phyloP scores from a whole-genome alignment of 1,139 yeast species.

The Meyerozyma guilliermondii region DNA sequence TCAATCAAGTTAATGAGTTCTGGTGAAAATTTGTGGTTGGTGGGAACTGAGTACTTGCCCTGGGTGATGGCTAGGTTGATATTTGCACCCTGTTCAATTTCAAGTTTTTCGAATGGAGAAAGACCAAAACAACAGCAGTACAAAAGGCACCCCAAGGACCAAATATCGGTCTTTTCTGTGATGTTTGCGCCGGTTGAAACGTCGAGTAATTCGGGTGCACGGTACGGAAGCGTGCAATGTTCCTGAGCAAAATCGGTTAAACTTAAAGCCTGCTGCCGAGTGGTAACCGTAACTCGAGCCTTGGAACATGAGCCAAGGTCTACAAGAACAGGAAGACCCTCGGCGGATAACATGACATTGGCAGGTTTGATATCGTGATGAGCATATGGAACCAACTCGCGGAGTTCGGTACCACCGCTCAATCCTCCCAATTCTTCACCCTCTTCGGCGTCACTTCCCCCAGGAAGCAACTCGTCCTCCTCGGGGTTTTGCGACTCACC shows the following conservation, averaged over 20 bases:
- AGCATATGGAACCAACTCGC: conserved; percentile 66
- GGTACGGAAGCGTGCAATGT: conserved; percentile 79
- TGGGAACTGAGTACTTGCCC: conserved; percentile 67
- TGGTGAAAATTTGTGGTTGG: conserved; percentile 46
- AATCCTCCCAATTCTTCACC: conserved; percentile 11
- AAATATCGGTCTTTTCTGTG: conserved; percentile 75
- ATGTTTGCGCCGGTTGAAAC: conserved; percentile 60
- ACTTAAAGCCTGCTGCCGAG: conserved; percentile 68
- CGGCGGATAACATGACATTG: conserved; percentile 72
- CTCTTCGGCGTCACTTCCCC: conserved; percentile 26
- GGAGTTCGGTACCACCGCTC: conserved; percentile 41
- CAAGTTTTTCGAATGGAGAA: conserved; percentile 86
- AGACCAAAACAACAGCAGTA: conserved; percentile 73
- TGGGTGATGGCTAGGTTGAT: conserved; percentile 70
- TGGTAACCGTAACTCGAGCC: conserved; percentile 51
- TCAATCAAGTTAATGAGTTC: conserved; percentile 51
- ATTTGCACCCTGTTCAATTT: conserved; percentile 77
- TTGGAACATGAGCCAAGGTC: conserved; percentile 78
- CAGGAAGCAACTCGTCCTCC: conserved; percentile 20
- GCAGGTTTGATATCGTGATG: conserved; percentile 89
- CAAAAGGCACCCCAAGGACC: conserved; percentile 86
- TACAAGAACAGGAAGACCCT: conserved; percentile 72
- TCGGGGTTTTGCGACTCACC: conserved; percentile 14
- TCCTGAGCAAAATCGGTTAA: conserved; percentile 80
- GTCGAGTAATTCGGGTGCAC: conserved; percentile 88